Evolutionary conservation across 345 rosid genomes (phyloP).

Genomic region (Melaleuca quinquenervia): DNA sequence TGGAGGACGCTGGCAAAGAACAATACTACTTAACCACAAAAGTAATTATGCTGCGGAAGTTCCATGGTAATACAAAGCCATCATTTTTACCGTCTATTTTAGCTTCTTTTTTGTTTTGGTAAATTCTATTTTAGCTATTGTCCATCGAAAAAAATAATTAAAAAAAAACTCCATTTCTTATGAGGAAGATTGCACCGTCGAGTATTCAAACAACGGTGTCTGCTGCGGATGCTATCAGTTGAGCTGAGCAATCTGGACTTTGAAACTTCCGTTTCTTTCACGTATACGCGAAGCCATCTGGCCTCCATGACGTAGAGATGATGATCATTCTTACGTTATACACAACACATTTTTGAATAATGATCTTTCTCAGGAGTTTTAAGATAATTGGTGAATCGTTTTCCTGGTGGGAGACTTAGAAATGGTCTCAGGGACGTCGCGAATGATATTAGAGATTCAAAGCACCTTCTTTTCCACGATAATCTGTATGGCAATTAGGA

Average conservation of each 20-base stretch:
- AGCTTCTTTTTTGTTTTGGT: no score
- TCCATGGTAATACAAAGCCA: neutral
- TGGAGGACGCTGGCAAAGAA: neutral
- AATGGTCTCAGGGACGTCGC: neutral
- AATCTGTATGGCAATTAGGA: neutral
- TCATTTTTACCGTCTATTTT: neutral
- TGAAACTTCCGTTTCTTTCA: neutral
- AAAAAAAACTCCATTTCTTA: no score
- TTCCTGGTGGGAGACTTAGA: neutral
- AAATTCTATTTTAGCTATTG: neutral
- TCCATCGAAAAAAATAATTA: neutral
- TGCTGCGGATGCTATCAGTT: neutral
- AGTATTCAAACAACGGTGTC: neutral
- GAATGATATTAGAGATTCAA: neutral
- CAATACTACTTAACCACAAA: neutral
- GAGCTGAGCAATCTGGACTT: neutral
- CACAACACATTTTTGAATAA: neutral
- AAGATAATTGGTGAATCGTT: neutral
- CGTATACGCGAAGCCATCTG: neutral
- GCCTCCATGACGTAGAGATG: neutral
- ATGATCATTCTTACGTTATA: neutral
- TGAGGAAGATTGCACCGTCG: neutral
- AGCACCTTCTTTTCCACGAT: neutral
- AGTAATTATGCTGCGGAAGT: neutral
- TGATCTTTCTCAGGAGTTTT: neutral